Conservation (phyloP, 192 early-diverging fungal genomes). For the Blastocladiella britannica region DNA sequence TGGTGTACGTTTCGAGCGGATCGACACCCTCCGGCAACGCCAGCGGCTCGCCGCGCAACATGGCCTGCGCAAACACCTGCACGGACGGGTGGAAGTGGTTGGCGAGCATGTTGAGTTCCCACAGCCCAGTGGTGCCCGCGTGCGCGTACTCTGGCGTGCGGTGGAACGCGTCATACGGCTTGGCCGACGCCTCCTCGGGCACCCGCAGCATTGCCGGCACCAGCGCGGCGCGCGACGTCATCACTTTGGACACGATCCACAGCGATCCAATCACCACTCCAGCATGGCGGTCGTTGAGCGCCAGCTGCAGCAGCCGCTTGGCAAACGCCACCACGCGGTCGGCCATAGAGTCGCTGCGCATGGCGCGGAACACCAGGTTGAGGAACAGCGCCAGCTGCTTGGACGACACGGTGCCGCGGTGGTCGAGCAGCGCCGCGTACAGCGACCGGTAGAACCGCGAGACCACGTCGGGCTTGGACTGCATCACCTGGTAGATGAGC, state of each 20-base stretch:
- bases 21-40: conserved; percentile 29
- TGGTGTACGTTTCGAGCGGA: conserved; percentile 74
- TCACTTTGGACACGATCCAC: conserved; percentile 57
- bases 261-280: conserved; percentile 71
- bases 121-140: conserved; percentile 64
- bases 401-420: conserved; percentile 38
- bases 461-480: conserved; percentile 24
- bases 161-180: conserved; percentile 68
- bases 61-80: conserved; percentile 49
- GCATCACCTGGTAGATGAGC: conserved; percentile 56
- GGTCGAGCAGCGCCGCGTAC: conserved; percentile 72
- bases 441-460: conserved; percentile 84
- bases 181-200: conserved; percentile 1
- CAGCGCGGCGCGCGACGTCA: conserved; percentile 14
- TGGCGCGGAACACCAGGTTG: conserved; percentile 69
- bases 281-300: conserved; percentile 37
- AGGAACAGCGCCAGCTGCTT: conserved; percentile 87
- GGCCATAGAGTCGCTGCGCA: conserved; percentile 48
- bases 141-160: conserved; percentile 67
- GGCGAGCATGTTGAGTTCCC: conserved; percentile 67
- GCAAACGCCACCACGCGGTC: conserved; percentile 62
- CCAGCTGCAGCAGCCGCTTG: conserved; percentile 71
- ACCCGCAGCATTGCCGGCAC: conserved; percentile 19
- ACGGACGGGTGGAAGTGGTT: conserved; percentile 86
- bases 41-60: conserved; percentile 50